Conservation (phyloP, 179 eudicot genomes). For the Vitellaria paradoxa region DNA sequence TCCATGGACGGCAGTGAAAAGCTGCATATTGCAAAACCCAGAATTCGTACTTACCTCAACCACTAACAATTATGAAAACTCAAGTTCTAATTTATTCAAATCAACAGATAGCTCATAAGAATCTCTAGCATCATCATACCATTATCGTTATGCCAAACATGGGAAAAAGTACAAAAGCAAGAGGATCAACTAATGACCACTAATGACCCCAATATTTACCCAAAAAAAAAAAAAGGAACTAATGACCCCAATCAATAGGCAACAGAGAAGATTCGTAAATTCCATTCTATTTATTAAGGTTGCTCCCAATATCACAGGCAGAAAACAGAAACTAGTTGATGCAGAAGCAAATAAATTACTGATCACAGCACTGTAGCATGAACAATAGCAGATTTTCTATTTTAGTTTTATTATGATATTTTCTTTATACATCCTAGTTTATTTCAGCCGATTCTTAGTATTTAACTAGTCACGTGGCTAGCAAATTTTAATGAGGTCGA, state of each 20-base stretch:
- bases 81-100: constrained; percentile 1
- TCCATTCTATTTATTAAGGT: background rate
- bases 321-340: background rate
- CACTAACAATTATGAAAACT: background rate
- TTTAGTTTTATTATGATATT: too few species aligned
- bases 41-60: background rate
- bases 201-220: background rate
- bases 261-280: background rate
- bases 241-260: background rate
- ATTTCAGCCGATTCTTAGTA: too few species aligned
- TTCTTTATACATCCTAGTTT: too few species aligned
- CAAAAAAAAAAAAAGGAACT: too few species aligned
- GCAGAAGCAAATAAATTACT: too few species aligned
- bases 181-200: background rate
- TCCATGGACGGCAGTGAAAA: constrained; percentile 27
- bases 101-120: background rate
- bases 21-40: constrained; percentile 20
- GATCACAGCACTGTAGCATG: too few species aligned
- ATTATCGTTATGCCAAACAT: background rate
- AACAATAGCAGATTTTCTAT: too few species aligned
- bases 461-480: too few species aligned
- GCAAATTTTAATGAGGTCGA: too few species aligned
- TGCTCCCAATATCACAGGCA: background rate
- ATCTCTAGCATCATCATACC: background rate
- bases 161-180: background rate